phyloP scores from a whole-genome alignment of 495 filamentous ascomycete species.

The Daldinia concentrica region DNA sequence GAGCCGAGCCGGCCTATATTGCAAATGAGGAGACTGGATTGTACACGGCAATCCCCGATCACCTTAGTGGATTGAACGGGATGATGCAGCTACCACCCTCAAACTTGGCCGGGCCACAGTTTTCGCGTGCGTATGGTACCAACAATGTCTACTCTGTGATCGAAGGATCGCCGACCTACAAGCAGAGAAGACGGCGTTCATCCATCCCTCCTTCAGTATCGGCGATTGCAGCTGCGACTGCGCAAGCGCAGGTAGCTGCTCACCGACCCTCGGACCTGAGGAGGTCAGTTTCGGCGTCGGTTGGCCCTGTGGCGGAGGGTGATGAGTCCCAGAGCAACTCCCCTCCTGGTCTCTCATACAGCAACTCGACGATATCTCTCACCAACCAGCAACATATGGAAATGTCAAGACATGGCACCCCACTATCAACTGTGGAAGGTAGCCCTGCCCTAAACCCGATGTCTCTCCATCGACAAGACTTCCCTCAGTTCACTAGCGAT shows the following conservation, averaged over 20 bases:
- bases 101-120: conserved; percentile 80
- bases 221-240: conserved; percentile 69
- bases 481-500: conserved; percentile 68
- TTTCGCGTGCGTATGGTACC: conserved; percentile 73
- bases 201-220: conserved; percentile 82
- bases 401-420: conserved; percentile 88
- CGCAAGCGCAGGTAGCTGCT: conserved; percentile 60
- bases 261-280: conserved; percentile 85
- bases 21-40: conserved; percentile 96
- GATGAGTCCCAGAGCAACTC: conserved; percentile 77
- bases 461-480: conserved; percentile 73
- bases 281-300: conserved; percentile 89
- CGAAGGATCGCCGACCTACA: conserved; percentile 97
- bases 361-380: conserved; percentile 66
- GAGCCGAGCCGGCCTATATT: conserved; percentile 92
- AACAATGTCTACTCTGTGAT: conserved; percentile 94
- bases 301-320: conserved; percentile 81
- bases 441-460: conserved; percentile 77
- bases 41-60: conserved; percentile 92
- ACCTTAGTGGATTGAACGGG: conserved; percentile 71
- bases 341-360: conserved; percentile 73
- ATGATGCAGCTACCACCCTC: conserved; percentile 93
- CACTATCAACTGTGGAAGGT: conserved; percentile 79
- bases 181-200: conserved; percentile 91
- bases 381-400: conserved; percentile 72